phyloP scores from a whole-genome alignment of 1,284 basidiomycete species.

The Sutorius eximius region DNA sequence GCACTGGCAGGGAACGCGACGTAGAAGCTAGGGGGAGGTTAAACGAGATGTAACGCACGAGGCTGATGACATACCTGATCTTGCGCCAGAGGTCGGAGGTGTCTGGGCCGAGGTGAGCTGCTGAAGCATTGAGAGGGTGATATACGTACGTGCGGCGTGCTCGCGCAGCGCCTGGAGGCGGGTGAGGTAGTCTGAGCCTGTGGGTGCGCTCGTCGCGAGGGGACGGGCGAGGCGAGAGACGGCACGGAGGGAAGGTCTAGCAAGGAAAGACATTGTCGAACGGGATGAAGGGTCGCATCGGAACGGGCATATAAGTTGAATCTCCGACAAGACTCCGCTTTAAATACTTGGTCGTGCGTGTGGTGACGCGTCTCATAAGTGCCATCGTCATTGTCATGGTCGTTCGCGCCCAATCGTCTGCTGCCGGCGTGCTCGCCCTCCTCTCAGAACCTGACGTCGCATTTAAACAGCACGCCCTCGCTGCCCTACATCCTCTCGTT shows the following conservation, averaged over 20 bases:
- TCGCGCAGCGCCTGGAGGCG: slow-evolving; percentile 60
- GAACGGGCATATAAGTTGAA: slow-evolving; percentile 16
- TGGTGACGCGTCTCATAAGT: slow-evolving; percentile 30
- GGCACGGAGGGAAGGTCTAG: slow-evolving; percentile 46
- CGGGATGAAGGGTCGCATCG: slow-evolving; percentile 23
- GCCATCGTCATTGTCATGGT: slow-evolving; percentile 46
- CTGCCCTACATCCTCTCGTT: slow-evolving; percentile 78
- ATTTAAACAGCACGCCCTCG: slow-evolving; percentile 89
- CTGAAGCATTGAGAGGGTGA: background rate
- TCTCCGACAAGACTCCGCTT: slow-evolving; percentile 29
- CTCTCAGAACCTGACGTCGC: slow-evolving; percentile 84
- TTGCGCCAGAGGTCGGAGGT: slow-evolving; percentile 81
- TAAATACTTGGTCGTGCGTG: slow-evolving; percentile 14
- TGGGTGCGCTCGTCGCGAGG: slow-evolving; percentile 41
- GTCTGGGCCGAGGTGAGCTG: slow-evolving; percentile 44
- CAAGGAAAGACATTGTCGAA: slow-evolving; percentile 58
- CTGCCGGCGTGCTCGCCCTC: slow-evolving; percentile 86
- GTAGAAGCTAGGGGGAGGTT: slow-evolving; percentile 54
- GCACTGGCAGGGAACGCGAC: slow-evolving; percentile 72
- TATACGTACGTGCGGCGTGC: slow-evolving; percentile 62
- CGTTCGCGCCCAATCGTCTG: slow-evolving; percentile 69
- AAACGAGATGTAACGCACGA: background rate
- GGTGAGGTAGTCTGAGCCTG: slow-evolving; percentile 47
- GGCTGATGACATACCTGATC: slow-evolving; percentile 59
- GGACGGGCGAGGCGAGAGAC: slow-evolving; percentile 39